These are phyloP conservation scores for Pleurotus ostreatus DNA, from an alignment of 768 basidiomycete genomes.

Conservation along the genomic window DNA sequence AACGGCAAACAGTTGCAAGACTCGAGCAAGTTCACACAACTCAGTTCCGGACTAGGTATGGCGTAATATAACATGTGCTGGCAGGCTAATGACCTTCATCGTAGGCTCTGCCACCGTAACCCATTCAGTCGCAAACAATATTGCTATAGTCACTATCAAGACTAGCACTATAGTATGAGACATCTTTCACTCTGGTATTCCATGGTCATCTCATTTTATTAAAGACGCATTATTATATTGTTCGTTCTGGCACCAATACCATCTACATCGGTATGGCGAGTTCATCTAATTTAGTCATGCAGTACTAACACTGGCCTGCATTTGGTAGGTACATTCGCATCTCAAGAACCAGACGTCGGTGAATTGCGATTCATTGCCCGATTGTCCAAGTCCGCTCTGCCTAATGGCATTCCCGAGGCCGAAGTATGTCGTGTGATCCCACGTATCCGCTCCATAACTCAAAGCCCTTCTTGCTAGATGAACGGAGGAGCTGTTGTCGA, in stretches of 20 bases:
- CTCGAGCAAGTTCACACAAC: constrained; percentile 38
- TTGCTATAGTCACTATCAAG: constrained; percentile 36
- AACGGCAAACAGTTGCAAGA: constrained; percentile 45
- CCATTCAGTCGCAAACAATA: constrained; percentile 34
- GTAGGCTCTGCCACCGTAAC: constrained; percentile 38
- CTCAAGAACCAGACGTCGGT: constrained; percentile 43
- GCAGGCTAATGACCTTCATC: no score
- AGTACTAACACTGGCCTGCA: not conserved
- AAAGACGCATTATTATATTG: constrained; percentile 45
- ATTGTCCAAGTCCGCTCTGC: constrained; percentile 33
- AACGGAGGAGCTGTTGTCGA: constrained; percentile 41
- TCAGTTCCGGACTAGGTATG: constrained; percentile 42
- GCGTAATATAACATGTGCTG: not conserved
- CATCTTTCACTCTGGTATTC: not conserved
- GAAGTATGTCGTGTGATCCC: constrained; percentile 15
- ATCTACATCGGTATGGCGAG: constrained; percentile 31
- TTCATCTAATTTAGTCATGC: not conserved
- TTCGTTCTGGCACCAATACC: constrained; percentile 38
- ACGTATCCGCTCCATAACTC: no score
- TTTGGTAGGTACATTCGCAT: constrained; percentile 32
- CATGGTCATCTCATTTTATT: not conserved
- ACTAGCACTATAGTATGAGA: constrained; percentile 37
- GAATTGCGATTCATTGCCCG: constrained; percentile 47
- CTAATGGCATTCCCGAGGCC: constrained; percentile 33
- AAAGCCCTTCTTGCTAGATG: constrained; percentile 9